Percentiles rank a stretch among this genome's conserved stretches.
These are phyloP conservation scores for Mycena amicta DNA, from an alignment of 768 basidiomycete species.

Conservation along the genomic window DNA sequence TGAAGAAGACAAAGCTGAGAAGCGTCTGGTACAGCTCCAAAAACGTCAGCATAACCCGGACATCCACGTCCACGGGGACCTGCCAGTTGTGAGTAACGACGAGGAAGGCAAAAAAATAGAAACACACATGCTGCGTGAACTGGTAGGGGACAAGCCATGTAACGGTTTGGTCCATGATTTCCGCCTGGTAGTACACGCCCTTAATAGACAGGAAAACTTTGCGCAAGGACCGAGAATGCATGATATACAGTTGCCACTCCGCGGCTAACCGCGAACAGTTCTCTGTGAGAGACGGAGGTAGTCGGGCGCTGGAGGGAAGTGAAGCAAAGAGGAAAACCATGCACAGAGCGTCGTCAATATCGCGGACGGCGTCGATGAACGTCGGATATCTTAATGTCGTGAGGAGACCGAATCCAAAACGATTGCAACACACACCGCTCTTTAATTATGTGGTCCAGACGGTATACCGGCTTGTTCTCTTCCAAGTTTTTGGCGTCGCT, in stretches of 20 bases:
- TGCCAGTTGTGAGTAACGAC: conserved; percentile 33
- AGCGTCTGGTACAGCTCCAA: conserved; percentile 97
- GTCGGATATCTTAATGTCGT: conserved; percentile 79
- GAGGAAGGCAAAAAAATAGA: conserved; percentile 1
- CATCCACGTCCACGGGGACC: conserved; percentile 95
- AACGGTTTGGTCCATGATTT: conserved; percentile 88
- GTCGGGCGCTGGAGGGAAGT: conserved; percentile 81
- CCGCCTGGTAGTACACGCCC: conserved; percentile 97
- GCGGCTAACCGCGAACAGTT: conserved; percentile 89
- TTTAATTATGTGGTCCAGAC: conserved; percentile 95
- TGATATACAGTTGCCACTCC: conserved; percentile 96
- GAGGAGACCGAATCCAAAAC: conserved; percentile 2
- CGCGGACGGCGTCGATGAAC: conserved; percentile 92
- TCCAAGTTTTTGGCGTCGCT: conserved; percentile 91
- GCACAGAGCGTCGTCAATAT: conserved; percentile 96
- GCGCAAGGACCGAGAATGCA: conserved; percentile 81
- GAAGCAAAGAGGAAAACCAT: conserved; percentile 93
- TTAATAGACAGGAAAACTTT: conserved; percentile 97
- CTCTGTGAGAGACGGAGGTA: conserved; percentile 82
- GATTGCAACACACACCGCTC: conserved; percentile 68
- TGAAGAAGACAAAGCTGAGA: conserved; percentile 94
- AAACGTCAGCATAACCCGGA: conserved; percentile 97
- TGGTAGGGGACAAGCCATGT: conserved; percentile 98
- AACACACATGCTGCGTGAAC: conserved; percentile 88
- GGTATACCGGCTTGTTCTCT: conserved; percentile 89